A percentile compares a stretch with the other conserved stretches of the same genome.
Conservation (phyloP, 2,329 filamentous ascomycete genomes). For the Periconia sp. region DNA sequence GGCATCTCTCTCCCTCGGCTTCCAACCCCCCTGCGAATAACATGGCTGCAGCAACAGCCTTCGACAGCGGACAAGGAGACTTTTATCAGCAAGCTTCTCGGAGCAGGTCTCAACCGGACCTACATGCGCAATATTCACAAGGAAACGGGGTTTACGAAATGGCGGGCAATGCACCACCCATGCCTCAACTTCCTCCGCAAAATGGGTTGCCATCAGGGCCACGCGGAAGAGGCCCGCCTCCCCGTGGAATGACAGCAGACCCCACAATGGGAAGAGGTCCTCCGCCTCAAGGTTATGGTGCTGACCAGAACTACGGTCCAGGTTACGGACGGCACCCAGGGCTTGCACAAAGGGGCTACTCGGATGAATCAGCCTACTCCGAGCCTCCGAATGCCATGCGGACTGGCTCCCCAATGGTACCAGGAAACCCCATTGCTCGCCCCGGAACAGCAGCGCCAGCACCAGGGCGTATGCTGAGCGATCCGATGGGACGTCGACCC, state of each 20-base stretch:
- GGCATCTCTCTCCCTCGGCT: conserved; percentile 29
- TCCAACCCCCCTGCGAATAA: conserved; percentile 10
- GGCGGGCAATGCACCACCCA: conserved; percentile 60
- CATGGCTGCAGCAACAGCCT: conserved; percentile 11
- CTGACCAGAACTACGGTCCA: conserved; percentile 17
- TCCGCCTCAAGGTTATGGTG: conserved; percentile 1
- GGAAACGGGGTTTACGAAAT: conserved; percentile 65
- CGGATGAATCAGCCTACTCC: conserved; percentile 38
- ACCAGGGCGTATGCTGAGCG: conserved; percentile 27
- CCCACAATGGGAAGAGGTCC: conserved; percentile 11
- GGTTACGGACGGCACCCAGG: conserved; percentile 27
- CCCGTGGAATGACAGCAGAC: conserved; percentile 24
- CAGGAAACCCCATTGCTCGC: conserved; percentile 27
- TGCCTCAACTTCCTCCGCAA: conserved; percentile 52
- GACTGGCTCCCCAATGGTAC: conserved; percentile 27
- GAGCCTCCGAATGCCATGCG: conserved; percentile 39
- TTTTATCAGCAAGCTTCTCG: conserved; percentile 51
- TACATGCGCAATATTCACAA: conserved; percentile 43
- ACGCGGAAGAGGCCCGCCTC: conserved; percentile 30
- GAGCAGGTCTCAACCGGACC: conserved; percentile 68
- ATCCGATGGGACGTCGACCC: conserved; percentile 36
- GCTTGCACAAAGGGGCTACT: conserved; percentile 36
- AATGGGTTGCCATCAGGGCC: conserved; percentile 29
- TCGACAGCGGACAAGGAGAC: conserved; percentile 11
- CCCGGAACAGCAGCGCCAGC: conserved; percentile 36